Percentiles rank a stretch among this genome's conserved stretches.
Evolutionary conservation across 1,139 yeast species (phyloP).

Genomic region (Suhomyces choctaworum): DNA sequence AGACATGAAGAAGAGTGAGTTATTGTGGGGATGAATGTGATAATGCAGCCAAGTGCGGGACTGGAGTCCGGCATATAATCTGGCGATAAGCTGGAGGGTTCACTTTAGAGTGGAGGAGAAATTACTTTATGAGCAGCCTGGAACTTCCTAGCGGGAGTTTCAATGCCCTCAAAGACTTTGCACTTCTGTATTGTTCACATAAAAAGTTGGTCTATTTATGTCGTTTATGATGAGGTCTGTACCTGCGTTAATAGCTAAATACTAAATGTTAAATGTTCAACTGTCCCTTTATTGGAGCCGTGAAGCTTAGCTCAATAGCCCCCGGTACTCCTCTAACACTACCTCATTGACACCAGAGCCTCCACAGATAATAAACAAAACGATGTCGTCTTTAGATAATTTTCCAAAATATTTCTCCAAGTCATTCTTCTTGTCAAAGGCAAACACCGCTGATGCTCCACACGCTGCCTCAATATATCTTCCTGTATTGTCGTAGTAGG

Average conservation of each 20-base stretch:
- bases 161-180: no score
- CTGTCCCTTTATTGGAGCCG: no score
- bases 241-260: no score
- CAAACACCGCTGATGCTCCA: conserved; percentile 37
- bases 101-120: no score
- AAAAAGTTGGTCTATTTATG: no score
- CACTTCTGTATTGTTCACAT: no score
- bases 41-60: conserved; percentile 1
- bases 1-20: conserved; percentile 3
- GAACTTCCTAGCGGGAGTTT: no score
- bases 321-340: conserved; percentile 7
- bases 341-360: conserved; percentile 29
- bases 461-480: conserved; percentile 43
- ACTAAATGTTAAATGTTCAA: no score
- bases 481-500: conserved; percentile 27
- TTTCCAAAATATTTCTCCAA: conserved; percentile 24
- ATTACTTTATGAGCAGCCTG: no score
- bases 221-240: no score
- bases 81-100: no score
- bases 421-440: conserved; percentile 24
- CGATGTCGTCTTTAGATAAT: conserved; percentile 31
- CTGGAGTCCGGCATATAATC: no score
- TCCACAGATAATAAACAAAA: conserved; percentile 43
- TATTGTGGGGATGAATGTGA: conserved; percentile 8
- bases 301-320: background rate